A percentile compares a stretch with the other conserved stretches of the same genome.
Conservation (phyloP, 305 asterid species). For the Caryopteris hybrid region DNA sequence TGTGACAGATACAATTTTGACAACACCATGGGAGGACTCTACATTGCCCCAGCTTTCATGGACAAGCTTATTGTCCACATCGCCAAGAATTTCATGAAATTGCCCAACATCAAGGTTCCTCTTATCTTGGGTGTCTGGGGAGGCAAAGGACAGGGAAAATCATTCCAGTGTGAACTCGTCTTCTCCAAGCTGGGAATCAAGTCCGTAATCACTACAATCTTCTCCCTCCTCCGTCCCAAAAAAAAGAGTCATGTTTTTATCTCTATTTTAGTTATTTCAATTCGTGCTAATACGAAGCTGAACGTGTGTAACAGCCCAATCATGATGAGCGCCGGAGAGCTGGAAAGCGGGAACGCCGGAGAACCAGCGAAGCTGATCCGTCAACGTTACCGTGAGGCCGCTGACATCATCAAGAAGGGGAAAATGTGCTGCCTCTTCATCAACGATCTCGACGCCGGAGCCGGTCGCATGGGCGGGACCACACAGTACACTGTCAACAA, state of each 20-base stretch:
- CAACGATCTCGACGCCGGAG: conserved; percentile 81
- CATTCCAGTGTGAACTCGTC: conserved; percentile 92
- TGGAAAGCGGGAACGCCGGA: conserved; percentile 69
- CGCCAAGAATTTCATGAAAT: conserved; percentile 58
- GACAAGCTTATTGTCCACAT: conserved; percentile 71
- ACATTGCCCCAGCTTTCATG: conserved; percentile 84
- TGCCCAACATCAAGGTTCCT: conserved; percentile 71
- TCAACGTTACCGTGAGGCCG: conserved; percentile 65
- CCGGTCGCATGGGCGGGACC: conserved; percentile 65
- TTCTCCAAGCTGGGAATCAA: conserved; percentile 84
- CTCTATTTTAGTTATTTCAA: too few relatives aligned
- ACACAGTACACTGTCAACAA: conserved; percentile 79
- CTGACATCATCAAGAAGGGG: conserved; percentile 53
- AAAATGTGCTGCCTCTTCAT: conserved; percentile 75
- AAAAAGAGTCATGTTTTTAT: too few relatives aligned
- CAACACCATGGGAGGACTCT: conserved; percentile 54
- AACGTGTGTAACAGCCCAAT: conserved; percentile 37
- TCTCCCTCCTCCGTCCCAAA: too few relatives aligned
- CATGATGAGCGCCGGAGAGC: conserved; percentile 79
- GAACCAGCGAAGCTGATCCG: conserved; percentile 67
- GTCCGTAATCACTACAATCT: conserved; percentile 26
- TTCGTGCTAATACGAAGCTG: too few relatives aligned
- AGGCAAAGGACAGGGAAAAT: conserved; percentile 94
- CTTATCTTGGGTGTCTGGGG: conserved; percentile 84
- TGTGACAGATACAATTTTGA: conserved; percentile 34